Percentiles rank a stretch among this genome's conserved stretches.
phyloP scores from a whole-genome alignment of 257 asterid species.

The Perilla frutescens region DNA sequence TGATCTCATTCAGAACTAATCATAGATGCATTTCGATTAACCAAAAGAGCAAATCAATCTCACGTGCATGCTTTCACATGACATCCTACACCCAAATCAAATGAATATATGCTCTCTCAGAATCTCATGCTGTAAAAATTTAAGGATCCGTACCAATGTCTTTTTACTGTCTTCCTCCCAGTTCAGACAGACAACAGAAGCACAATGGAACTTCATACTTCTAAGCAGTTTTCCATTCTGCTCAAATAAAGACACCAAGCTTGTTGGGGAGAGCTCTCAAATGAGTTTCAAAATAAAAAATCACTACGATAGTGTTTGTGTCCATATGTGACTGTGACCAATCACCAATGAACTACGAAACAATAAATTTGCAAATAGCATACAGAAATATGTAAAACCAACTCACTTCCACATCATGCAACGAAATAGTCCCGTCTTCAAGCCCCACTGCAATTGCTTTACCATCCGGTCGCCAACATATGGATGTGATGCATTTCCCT shows the following conservation, averaged over 20 bases:
- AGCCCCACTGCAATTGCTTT: slow-evolving; percentile 93
- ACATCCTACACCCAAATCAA: slow-evolving; percentile 18
- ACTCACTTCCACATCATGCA: slow-evolving; percentile 96
- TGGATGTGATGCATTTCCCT: slow-evolving; percentile 83
- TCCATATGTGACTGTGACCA: background rate
- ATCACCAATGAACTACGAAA: background rate
- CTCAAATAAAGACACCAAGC: slow-evolving; percentile 37
- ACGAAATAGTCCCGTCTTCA: slow-evolving; percentile 85
- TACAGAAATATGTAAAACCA: slow-evolving; percentile 3
- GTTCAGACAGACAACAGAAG: slow-evolving; percentile 80
- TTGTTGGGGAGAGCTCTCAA: slow-evolving; percentile 14
- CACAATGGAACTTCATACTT: slow-evolving; percentile 70
- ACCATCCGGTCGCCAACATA: slow-evolving; percentile 99
- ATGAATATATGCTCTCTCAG: slow-evolving; percentile 8
- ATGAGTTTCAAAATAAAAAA: slow-evolving; percentile 16
- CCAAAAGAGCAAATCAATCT: slow-evolving; percentile 1
- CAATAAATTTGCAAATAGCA: slow-evolving; percentile 10
- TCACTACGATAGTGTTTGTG: background rate
- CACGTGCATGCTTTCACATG: background rate
- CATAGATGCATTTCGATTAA: background rate
- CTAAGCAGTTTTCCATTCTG: slow-evolving; percentile 94
- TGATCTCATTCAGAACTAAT: slow-evolving; percentile 5
- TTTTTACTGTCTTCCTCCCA: slow-evolving; percentile 88
- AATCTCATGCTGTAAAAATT: slow-evolving; percentile 22
- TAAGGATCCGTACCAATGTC: slow-evolving; percentile 49